Conservation (phyloP, 169 alveolate genomes). For the Cryptosporidium felis region DNA sequence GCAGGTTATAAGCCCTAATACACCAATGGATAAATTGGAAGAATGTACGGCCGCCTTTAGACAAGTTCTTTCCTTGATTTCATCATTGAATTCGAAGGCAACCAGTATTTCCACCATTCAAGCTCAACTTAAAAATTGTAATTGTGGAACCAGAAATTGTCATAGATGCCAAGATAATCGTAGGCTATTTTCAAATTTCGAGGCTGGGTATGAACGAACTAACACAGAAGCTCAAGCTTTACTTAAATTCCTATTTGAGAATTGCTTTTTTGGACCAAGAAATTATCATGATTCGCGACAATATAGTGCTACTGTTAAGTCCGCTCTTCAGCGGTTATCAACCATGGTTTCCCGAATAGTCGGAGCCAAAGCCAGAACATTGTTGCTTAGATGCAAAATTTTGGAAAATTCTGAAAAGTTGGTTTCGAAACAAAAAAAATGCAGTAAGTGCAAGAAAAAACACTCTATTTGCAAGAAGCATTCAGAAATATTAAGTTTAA, state of each 20-base stretch:
- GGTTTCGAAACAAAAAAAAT: neutral
- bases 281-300: neutral
- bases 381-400: neutral
- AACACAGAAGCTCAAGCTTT: neutral
- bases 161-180: neutral
- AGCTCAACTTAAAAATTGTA: neutral
- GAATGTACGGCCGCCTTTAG: neutral
- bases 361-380: neutral
- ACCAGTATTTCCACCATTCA: neutral
- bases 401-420: neutral
- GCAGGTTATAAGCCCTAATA: neutral
- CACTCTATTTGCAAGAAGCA: slow-evolving; percentile 1
- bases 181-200: too few species aligned
- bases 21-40: neutral
- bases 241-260: neutral
- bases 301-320: neutral
- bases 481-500: too few species aligned
- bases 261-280: neutral
- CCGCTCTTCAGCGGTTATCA: neutral
- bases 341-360: neutral
- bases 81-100: neutral
- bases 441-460: neutral
- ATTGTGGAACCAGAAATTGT: neutral
- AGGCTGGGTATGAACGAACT: too few species aligned
- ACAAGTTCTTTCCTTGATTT: neutral